Base-by-base conservation (phyloP, 352 stramenopile species). In the Blastocystis sp. region DNA sequence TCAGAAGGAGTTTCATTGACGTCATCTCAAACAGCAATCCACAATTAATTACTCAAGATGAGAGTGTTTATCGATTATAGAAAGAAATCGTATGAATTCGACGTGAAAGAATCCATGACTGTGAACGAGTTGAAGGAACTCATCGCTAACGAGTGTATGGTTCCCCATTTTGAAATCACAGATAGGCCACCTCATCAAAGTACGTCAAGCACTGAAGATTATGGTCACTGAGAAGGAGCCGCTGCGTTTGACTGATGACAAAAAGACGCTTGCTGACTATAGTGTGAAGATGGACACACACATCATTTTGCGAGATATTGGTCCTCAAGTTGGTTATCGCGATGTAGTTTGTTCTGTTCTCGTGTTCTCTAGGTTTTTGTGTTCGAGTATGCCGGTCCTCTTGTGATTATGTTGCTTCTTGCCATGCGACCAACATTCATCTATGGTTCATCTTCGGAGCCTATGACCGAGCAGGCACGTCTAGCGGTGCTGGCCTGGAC, bases 281-380 rank as follows among this genome's bases (percentile, higher is more conserved):
- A 7, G 43, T 26, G 73, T 84, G 8, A 68, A 63, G 34, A 29
- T 66, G n/a, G 73, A 84, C 15, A 68, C 43, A 2, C 73, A 84
- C 53, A 84, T 95, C 90, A 94, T 94, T 87, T 59, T 88, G 62
- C 77, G 77, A 39, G 93, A 96, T 90, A 82, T 95, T 1, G 94
- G 94, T 0, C 93, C 93, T 43, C 94, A 96, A 87, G 95, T 96
- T 88, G 94, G 93, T 47, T 95, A 95, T 91, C 92, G 93, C 66
- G 66, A 64, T 79, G 77, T 88, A 6, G 39, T 23, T n/a, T 77
- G 18, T 26, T 63, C 8, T n/a, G n/a, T 59, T n/a, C n/a, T 47
- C 1, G 2, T 66, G 1, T 59, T 13, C 3, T 61, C 13, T 59
- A 88, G 77, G 94, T 96, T 34, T 96, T 96, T 76, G 59, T 96